phyloP scores from a whole-genome alignment of 371 early-diverging fungal species.

The Modicella reniformis region DNA sequence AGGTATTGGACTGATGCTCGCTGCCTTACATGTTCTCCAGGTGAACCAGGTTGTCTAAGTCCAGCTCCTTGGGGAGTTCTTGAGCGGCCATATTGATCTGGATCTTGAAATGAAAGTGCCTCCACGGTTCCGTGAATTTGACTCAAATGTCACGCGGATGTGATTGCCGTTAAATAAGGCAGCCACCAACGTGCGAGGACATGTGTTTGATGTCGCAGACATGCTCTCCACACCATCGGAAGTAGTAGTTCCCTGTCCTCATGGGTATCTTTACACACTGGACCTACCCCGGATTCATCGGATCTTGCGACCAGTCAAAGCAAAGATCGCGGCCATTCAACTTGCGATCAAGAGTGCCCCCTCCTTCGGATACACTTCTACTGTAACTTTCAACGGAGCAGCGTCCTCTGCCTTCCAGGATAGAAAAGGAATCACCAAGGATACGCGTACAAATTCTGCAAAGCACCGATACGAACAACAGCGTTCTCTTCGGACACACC shows the following conservation, averaged over 20 bases:
- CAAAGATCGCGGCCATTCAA: conserved; percentile 40
- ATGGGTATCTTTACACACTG: conserved; percentile 28
- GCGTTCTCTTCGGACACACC: conserved; percentile 10
- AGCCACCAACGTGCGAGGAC: too few species aligned
- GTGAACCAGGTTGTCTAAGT: conserved; percentile 67
- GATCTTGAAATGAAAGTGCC: too few species aligned
- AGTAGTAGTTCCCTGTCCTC: not conserved
- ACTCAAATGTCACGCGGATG: too few species aligned
- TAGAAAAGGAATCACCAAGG: not conserved
- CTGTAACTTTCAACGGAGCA: not conserved
- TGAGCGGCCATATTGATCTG: too few species aligned
- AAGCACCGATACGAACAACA: conserved; percentile 6
- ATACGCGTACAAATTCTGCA: too few species aligned
- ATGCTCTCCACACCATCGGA: too few species aligned
- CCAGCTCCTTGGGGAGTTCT: conserved; percentile 58
- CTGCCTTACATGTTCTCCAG: conserved; percentile 70
- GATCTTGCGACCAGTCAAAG: conserved; percentile 41
- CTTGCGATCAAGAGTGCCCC: conserved; percentile 40
- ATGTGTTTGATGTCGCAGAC: too few species aligned
- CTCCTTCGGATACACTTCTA: conserved; percentile 16
- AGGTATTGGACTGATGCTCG: not conserved
- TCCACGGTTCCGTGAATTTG: too few species aligned
- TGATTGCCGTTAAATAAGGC: too few species aligned
- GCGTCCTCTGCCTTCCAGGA: too few species aligned
- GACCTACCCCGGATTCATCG: conserved; percentile 36